A percentile compares a stretch with the other conserved stretches of the same genome.
Evolutionary conservation across 495 filamentous ascomycete species (phyloP).

Genomic region (Penicillium egyptiacum): DNA sequence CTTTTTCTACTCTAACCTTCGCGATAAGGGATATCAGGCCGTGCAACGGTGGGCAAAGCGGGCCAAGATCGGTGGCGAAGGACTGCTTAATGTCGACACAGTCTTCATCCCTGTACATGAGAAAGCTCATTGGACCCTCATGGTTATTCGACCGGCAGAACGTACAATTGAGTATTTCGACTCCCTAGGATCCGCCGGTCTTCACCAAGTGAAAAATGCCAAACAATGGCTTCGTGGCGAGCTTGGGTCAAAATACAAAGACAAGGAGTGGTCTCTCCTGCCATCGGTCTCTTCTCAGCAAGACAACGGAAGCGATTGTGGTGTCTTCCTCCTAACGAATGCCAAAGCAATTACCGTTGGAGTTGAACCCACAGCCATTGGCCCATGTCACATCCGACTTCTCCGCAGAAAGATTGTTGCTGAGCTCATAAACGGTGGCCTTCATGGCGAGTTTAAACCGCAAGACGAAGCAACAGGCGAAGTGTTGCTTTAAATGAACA

Average conservation of each 20-base stretch:
- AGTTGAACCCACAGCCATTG: conserved; percentile 60
- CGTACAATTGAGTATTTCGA: conserved; percentile 74
- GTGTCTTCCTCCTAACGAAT: conserved; percentile 75
- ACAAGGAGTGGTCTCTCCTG: conserved; percentile 61
- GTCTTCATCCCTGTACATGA: conserved; percentile 62
- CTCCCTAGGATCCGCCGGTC: conserved; percentile 53
- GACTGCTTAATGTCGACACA: conserved; percentile 56
- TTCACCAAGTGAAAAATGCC: conserved; percentile 36
- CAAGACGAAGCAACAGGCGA: conserved; percentile 16
- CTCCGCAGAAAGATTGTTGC: conserved; percentile 67
- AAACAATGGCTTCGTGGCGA: conserved; percentile 59
- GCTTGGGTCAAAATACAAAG: conserved; percentile 55
- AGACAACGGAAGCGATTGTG: conserved; percentile 74
- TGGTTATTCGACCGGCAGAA: conserved; percentile 64
- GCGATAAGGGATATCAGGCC: conserved; percentile 48
- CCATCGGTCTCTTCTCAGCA: conserved; percentile 55
- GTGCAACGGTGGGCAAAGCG: conserved; percentile 55
- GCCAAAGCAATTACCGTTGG: conserved; percentile 67
- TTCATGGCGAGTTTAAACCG: conserved; percentile 48
- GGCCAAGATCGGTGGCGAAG: conserved; percentile 54
- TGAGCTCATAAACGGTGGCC: conserved; percentile 66
- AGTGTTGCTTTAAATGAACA: conserved; percentile 28
- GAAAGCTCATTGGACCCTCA: conserved; percentile 58
- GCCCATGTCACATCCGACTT: conserved; percentile 53
- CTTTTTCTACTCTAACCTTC: conserved; percentile 66